phyloP scores from a whole-genome alignment of 768 basidiomycete species.

The Imleria badia region DNA sequence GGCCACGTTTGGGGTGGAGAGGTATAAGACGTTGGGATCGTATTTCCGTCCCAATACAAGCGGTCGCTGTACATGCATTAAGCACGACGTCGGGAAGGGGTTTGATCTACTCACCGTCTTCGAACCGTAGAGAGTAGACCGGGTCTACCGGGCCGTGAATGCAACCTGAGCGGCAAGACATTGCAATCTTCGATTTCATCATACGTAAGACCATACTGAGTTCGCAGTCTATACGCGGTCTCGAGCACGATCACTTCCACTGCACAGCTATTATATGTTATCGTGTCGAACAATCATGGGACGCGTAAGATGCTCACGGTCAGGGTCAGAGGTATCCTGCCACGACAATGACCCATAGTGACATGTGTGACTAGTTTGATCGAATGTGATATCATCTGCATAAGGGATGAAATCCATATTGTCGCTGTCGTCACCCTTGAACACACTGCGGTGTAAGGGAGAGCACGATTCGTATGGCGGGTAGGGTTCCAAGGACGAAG shows the following conservation, averaged over 20 bases:
- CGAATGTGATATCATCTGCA: conserved; percentile 58
- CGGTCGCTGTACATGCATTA: conserved; percentile 30
- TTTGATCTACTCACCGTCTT: conserved; percentile 19
- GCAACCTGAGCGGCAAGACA: conserved; percentile 43
- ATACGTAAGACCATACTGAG: conserved; percentile 37
- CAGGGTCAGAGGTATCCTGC: conserved; percentile 43
- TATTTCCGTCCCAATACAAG: conserved; percentile 27
- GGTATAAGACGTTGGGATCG: conserved; percentile 19
- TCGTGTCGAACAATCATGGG: conserved; percentile 13
- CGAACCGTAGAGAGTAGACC: conserved; percentile 27
- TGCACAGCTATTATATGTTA: conserved; percentile 24
- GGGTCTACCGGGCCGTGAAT: conserved; percentile 23
- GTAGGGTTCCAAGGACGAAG: conserved; percentile 23
- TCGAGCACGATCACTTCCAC: conserved; percentile 54
- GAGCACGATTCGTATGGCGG: conserved; percentile 59
- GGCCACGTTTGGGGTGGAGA: conserved; percentile 3
- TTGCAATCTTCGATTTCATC: conserved; percentile 48
- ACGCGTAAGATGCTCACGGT: conserved; percentile 34
- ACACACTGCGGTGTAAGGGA: conserved; percentile 46
- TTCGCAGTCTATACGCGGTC: conserved; percentile 43
- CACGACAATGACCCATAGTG: conserved; percentile 52
- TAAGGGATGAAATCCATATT: conserved; percentile 62
- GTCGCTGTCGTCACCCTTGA: conserved; percentile 57
- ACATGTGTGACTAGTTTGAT: conserved; percentile 36
- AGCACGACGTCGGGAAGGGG: conserved; percentile 24